Conservation (phyloP, 2,329 filamentous ascomycete genomes). For the Cladophialophora exuberans region DNA sequence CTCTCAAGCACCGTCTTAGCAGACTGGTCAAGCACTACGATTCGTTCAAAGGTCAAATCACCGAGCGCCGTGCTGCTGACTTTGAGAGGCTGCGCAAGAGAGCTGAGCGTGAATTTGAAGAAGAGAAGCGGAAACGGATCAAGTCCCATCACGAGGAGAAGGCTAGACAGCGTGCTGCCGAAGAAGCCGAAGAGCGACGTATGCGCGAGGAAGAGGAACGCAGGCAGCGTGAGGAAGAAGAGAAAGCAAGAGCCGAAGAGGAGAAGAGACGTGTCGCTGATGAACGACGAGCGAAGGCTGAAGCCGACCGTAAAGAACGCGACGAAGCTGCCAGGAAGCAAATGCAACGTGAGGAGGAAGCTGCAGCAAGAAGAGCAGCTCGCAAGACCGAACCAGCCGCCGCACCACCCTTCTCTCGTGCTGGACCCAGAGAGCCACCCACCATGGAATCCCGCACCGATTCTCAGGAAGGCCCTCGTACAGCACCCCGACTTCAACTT, state of each 20-base stretch:
- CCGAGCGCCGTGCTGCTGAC: constrained; percentile 86
- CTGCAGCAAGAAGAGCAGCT: constrained; percentile 72
- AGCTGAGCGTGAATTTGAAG: constrained; percentile 90
- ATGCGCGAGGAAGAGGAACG: constrained; percentile 85
- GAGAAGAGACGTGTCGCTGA: constrained; percentile 73
- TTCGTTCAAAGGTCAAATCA: constrained; percentile 77
- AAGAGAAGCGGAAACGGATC: constrained; percentile 83
- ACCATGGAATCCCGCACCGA: constrained; percentile 53
- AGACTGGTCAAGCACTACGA: constrained; percentile 85
- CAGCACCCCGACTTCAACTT: constrained; percentile 60
- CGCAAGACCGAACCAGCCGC: constrained; percentile 59
- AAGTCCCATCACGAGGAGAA: constrained; percentile 85
- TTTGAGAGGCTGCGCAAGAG: constrained; percentile 93
- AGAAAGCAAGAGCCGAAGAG: constrained; percentile 77
- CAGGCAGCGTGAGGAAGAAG: constrained; percentile 78
- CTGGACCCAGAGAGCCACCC: constrained; percentile 37
- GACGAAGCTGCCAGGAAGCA: constrained; percentile 69
- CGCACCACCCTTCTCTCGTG: constrained; percentile 29
- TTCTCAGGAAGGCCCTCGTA: constrained; percentile 48
- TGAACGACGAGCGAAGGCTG: constrained; percentile 68
- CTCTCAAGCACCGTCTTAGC: constrained; percentile 88
- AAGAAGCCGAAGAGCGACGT: constrained; percentile 79
- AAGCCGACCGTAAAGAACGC: constrained; percentile 64
- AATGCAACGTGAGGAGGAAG: constrained; percentile 84
- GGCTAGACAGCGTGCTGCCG: constrained; percentile 79